Evolutionary conservation across 495 filamentous ascomycete species (phyloP).

Genomic region (Tricharina praecox): DNA sequence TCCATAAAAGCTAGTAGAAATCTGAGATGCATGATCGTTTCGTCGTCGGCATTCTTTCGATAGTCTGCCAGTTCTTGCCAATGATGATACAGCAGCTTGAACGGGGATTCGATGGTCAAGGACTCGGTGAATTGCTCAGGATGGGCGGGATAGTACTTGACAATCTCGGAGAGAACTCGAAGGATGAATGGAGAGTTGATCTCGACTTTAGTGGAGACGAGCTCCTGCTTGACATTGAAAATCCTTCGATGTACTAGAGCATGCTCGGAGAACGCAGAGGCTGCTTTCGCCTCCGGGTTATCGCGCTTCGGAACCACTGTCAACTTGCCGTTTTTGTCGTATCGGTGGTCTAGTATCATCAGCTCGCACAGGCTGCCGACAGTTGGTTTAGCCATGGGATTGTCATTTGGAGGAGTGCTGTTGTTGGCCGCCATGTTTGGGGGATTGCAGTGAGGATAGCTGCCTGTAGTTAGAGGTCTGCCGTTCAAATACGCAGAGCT

Average conservation of each 20-base stretch:
- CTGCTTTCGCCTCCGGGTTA: background rate
- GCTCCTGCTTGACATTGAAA: constrained; percentile 5
- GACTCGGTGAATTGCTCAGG: constrained; percentile 26
- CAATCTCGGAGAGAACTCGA: constrained; percentile 21
- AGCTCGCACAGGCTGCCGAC: background rate
- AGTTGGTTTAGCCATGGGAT: background rate
- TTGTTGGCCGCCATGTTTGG: background rate
- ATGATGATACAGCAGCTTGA: constrained; percentile 21
- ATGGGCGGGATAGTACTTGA: constrained; percentile 30
- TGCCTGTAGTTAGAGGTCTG: too few relatives aligned
- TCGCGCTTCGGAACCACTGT: background rate
- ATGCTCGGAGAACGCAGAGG: constrained; percentile 1
- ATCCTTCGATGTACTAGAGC: background rate
- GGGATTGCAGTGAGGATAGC: too few relatives aligned
- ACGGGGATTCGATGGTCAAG: constrained; percentile 24
- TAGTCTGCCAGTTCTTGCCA: constrained; percentile 26
- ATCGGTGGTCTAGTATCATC: background rate
- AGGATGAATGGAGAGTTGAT: constrained; percentile 34
- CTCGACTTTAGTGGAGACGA: constrained; percentile 26
- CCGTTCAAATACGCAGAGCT: too few relatives aligned
- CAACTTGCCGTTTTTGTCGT: background rate
- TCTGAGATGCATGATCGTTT: constrained; percentile 23
- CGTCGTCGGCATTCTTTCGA: constrained; percentile 23
- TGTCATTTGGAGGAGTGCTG: background rate
- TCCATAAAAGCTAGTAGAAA: constrained; percentile 26